phyloP scores from a whole-genome alignment of 1,139 yeast genomes.

The Taphrina flavorubra region DNA sequence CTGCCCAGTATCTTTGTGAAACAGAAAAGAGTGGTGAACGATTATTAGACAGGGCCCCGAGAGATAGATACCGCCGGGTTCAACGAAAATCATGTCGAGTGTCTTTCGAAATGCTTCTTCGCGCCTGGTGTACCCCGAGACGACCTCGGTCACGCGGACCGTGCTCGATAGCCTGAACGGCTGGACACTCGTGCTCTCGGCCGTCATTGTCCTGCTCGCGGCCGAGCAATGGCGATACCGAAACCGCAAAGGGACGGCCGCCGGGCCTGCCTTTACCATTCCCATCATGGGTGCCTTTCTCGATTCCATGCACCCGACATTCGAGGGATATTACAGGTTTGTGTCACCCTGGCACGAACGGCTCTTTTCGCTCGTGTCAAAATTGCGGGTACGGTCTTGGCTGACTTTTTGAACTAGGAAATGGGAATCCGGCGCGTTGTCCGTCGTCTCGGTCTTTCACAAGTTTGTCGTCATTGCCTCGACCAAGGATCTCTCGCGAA shows the following conservation, averaged over 20 bases:
- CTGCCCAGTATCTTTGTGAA: not conserved
- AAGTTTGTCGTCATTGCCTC: conserved; percentile 90
- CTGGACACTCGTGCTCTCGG: conserved; percentile 37
- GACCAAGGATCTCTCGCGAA: conserved; percentile 85
- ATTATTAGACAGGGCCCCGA: not conserved
- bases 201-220: conserved; percentile 32
- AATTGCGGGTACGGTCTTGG: not conserved
- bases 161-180: conserved; percentile 35
- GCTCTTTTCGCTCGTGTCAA: conserved; percentile 13
- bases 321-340: conserved; percentile 89
- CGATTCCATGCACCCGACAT: conserved; percentile 94
- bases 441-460: conserved; percentile 25
- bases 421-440: conserved; percentile 19
- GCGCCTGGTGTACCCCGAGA: conserved; percentile 7
- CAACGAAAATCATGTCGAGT: not conserved
- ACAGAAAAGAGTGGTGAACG: too few relatives aligned
- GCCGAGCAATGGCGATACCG: conserved; percentile 62
- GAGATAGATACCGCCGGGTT: not conserved
- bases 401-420: not conserved
- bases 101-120: conserved; percentile 20
- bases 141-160: conserved; percentile 12
- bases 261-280: conserved; percentile 85
- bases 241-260: conserved; percentile 79
- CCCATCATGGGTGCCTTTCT: conserved; percentile 96
- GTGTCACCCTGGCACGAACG: conserved; percentile 92